These are phyloP conservation scores for Colletotrichum echinochloae DNA, from an alignment of 2,329 filamentous ascomycete genomes.

Conservation along the genomic window DNA sequence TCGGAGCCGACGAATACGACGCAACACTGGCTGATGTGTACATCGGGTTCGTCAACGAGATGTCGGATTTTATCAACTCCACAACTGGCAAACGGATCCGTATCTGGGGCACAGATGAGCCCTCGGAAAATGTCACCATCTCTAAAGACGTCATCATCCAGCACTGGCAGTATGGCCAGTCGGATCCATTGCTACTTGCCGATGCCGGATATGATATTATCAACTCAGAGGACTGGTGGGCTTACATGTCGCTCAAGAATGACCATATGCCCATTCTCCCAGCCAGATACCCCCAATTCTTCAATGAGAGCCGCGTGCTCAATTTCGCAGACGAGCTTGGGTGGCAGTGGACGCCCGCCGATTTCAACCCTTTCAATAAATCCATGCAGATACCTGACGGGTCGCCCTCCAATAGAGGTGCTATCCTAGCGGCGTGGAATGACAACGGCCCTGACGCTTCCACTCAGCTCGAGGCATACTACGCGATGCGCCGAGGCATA, in stretches of 20 bases:
- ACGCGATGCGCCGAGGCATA: conserved; percentile 58
- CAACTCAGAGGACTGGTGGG: conserved; percentile 65
- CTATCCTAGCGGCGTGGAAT: conserved; percentile 60
- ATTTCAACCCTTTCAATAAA: conserved; percentile 57
- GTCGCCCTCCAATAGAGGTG: conserved; percentile 49
- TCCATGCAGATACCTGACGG: conserved; percentile 52
- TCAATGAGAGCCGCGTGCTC: conserved; percentile 56
- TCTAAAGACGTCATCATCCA: conserved; percentile 56
- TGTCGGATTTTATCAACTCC: conserved; percentile 56
- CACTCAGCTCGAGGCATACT: conserved; percentile 61
- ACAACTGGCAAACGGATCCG: conserved; percentile 57
- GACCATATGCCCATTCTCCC: conserved; percentile 60
- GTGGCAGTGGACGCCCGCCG: conserved; percentile 60
- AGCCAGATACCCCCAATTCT: conserved; percentile 60
- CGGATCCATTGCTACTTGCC: conserved; percentile 56
- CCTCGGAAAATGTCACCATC: conserved; percentile 53
- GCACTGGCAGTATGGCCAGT: conserved; percentile 56
- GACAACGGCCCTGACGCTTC: conserved; percentile 62
- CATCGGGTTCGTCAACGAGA: conserved; percentile 63
- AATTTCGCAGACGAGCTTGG: conserved; percentile 56
- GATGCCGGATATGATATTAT: conserved; percentile 53
- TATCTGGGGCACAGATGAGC: conserved; percentile 64
- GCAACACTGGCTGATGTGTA: conserved; percentile 58
- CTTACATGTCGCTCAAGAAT: conserved; percentile 67
- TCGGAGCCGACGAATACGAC: conserved; percentile 66